Evolutionary conservation across 805 yeast genomes (phyloP), one percentile per base, ranked within the genome.

Genomic region (Nakazawaea siamensis): DNA sequence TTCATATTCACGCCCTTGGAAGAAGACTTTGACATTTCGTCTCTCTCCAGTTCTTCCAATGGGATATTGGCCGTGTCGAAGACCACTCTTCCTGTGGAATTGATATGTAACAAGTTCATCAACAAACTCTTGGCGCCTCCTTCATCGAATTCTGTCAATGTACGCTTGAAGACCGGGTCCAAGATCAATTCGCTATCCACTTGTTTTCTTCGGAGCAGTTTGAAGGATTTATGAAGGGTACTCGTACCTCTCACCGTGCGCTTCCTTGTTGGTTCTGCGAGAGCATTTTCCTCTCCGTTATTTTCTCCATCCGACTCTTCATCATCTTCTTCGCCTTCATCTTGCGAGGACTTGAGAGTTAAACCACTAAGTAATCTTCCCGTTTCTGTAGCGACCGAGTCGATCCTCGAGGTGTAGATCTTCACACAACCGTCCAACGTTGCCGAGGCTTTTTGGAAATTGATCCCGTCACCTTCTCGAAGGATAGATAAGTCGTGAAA

Each of bases 371-470:
- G 48, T 37, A 90, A 62, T 47, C 77, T 76, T 2, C 95, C 94
- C 0, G 97, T 87, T 48, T 88, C 97, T 7, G 81, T 78, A 4
- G 88, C 94, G 0, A 86, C 94, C 0, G 95, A 81, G 49, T 88
- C 97, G 16, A 90, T 87, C 47, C 97, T 71, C 12, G 94, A 82
- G 10, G 88, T 75, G 52, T 90, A 90, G 35, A 90, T 85, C 59
- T 87, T 87, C 23, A 88, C 90, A 63, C 97, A 88, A 0, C 97
- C 97, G 49, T 88, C 97, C 16, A 90, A 62, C 1, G 97, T 85
- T 3, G 94, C 86, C 1, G 92, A 76, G 0, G 97, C 97, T 45
- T 79, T 75, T 53, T 85, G 95, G 54, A 90, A 88, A 54, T 87
- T 86, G 48, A 88, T 83, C 27, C 76, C 69, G 37, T 80, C 86